phyloP scores from a whole-genome alignment of 2,329 filamentous ascomycete species.

The Alternaria burnsii region DNA sequence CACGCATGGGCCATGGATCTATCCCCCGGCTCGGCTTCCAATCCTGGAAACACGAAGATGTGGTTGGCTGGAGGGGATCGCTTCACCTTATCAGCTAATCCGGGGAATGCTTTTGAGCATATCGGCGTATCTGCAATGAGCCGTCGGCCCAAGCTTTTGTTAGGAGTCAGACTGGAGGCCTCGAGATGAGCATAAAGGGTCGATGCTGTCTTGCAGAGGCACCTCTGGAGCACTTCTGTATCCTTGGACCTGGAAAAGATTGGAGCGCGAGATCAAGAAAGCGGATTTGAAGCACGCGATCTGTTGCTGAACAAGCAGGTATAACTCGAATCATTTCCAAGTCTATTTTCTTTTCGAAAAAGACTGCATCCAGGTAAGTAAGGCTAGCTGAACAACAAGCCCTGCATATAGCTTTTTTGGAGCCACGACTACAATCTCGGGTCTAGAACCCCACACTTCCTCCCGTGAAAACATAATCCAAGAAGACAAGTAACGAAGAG shows the following conservation, averaged over 20 bases:
- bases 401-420: background rate
- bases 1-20: constrained; percentile 1
- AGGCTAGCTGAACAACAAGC: background rate
- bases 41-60: background rate
- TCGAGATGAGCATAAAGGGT: background rate
- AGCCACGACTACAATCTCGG: constrained; percentile 1
- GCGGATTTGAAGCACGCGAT: background rate
- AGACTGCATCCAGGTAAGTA: background rate
- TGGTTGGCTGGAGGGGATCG: background rate
- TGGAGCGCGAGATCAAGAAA: too few species aligned
- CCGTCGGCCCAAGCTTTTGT: constrained; percentile 3
- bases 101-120: background rate
- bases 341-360: background rate
- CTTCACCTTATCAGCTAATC: constrained; percentile 2
- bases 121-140: constrained; percentile 2
- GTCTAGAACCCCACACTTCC: background rate
- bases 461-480: background rate
- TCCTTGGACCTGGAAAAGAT: too few species aligned
- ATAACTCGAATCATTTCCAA: background rate
- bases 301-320: background rate
- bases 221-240: background rate
- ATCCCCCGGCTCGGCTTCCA: constrained; percentile 1
- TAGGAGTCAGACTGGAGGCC: background rate
- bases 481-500: background rate
- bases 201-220: background rate